These are phyloP conservation scores for Penicillium sumatraense DNA, from an alignment of 2,329 filamentous ascomycete species.

Conservation along the genomic window DNA sequence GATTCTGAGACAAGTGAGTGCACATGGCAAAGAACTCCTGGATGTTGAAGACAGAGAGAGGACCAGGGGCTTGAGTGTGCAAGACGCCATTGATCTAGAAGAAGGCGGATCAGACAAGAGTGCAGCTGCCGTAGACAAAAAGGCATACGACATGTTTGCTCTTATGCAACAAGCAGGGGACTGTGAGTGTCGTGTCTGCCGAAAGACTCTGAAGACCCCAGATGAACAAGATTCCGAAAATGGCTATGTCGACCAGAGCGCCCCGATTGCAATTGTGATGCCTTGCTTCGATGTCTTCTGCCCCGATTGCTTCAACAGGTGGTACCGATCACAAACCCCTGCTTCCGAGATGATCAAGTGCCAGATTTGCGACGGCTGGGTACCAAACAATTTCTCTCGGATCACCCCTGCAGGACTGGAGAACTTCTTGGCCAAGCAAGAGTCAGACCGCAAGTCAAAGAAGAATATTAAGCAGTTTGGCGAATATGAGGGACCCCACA, in stretches of 20 bases:
- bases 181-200: slow-evolving; percentile 74
- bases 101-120: slow-evolving; percentile 67
- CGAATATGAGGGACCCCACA: slow-evolving; percentile 82
- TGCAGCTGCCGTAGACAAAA: slow-evolving; percentile 65
- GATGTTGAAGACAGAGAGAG: slow-evolving; percentile 80
- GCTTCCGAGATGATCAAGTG: slow-evolving; percentile 61
- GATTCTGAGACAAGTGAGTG: slow-evolving; percentile 85
- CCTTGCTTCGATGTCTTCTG: slow-evolving; percentile 89
- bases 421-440: slow-evolving; percentile 59
- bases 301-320: slow-evolving; percentile 68
- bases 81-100: slow-evolving; percentile 87
- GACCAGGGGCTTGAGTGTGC: slow-evolving; percentile 78
- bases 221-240: slow-evolving; percentile 58
- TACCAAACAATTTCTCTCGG: slow-evolving; percentile 68
- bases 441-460: slow-evolving; percentile 54
- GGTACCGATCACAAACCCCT: slow-evolving; percentile 51
- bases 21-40: slow-evolving; percentile 89
- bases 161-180: slow-evolving; percentile 81
- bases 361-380: slow-evolving; percentile 68
- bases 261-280: slow-evolving; percentile 73
- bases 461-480: slow-evolving; percentile 65
- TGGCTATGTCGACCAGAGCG: slow-evolving; percentile 53
- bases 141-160: slow-evolving; percentile 84
- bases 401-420: slow-evolving; percentile 65
- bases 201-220: slow-evolving; percentile 68